These are phyloP conservation scores for Boletus rubroflammeus DNA, from an alignment of 768 basidiomycete genomes.

Conservation along the genomic window DNA sequence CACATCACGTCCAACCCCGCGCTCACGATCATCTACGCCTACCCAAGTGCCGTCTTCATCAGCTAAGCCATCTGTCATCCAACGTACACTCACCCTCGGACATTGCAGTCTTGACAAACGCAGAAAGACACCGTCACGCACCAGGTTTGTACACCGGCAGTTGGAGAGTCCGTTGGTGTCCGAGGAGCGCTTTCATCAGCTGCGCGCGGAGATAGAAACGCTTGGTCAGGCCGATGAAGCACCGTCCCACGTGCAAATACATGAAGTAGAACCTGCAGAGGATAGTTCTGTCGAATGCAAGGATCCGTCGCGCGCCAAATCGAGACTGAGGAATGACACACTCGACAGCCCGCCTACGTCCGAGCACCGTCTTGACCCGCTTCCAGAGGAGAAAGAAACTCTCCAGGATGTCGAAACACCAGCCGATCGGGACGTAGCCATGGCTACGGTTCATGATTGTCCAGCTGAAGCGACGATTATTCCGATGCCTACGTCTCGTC, in stretches of 20 bases:
- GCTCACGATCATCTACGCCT: conserved; percentile 13
- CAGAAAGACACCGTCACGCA: conserved; percentile 3
- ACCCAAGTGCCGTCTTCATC: conserved; percentile 2
- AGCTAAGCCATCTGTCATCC: conserved; percentile 15
- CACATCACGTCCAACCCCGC: not conserved
- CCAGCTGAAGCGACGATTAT: not conserved
- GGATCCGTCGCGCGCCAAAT: not conserved
- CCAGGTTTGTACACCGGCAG: not conserved
- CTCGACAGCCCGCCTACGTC: not conserved
- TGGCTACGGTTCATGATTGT: not conserved
- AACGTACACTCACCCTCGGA: conserved; percentile 9
- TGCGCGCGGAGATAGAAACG: conserved; percentile 17
- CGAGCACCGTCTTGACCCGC: not conserved
- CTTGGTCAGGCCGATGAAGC: conserved; percentile 11
- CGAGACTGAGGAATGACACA: not conserved
- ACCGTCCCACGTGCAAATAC: conserved; percentile 2
- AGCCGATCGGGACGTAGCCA: not conserved
- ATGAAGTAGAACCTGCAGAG: not conserved
- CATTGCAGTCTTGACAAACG: conserved; percentile 14
- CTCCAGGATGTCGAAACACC: not conserved
- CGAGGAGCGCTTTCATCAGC: conserved; percentile 25
- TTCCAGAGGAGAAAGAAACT: conserved; percentile 1
- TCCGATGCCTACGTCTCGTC: conserved; percentile 1
- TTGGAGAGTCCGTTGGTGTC: conserved; percentile 16
- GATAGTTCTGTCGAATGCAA: not conserved